A percentile compares a stretch with the other conserved stretches of the same genome.
Conservation (phyloP, 2,329 filamentous ascomycete genomes). For the Aspergillus arachidicola region DNA sequence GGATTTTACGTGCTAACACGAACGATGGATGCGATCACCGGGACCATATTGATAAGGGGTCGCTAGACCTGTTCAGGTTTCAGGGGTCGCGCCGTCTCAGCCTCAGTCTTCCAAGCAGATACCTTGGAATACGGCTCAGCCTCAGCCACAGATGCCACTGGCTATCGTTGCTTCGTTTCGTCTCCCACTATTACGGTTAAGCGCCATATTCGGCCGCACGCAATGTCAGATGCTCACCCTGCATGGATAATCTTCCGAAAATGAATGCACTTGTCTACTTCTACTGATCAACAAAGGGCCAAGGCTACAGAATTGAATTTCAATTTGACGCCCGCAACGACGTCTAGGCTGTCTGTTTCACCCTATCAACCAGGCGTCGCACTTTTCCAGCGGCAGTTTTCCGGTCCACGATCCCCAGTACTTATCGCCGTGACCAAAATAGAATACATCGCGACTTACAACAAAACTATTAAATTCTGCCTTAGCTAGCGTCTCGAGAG, state of each 20-base stretch:
- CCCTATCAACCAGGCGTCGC: background rate
- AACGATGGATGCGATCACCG: conserved; percentile 9
- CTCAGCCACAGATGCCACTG: conserved; percentile 18
- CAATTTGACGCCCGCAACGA: background rate
- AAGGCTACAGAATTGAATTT: background rate
- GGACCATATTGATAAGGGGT: conserved; percentile 8
- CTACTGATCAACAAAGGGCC: background rate
- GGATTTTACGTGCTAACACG: background rate
- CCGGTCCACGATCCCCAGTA: background rate
- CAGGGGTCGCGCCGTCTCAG: conserved; percentile 17
- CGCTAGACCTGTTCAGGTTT: conserved; percentile 10
- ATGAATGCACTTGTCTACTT: background rate
- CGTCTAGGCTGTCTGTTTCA: background rate
- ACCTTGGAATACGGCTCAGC: conserved; percentile 12
- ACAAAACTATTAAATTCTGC: background rate
- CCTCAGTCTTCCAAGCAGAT: conserved; percentile 13
- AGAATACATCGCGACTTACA: background rate
- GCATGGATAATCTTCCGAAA: background rate
- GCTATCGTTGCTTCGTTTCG: conserved; percentile 9
- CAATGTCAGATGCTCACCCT: conserved; percentile 1
- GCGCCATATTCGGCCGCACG: conserved; percentile 12
- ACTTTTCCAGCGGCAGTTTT: background rate
- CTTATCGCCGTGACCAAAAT: background rate
- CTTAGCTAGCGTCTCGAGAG: background rate
- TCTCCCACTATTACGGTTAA: conserved; percentile 4